Percentiles rank a stretch among this genome's conserved stretches.
Conservation (phyloP, 371 early-diverging fungal genomes). For the Entomophthora muscae region DNA sequence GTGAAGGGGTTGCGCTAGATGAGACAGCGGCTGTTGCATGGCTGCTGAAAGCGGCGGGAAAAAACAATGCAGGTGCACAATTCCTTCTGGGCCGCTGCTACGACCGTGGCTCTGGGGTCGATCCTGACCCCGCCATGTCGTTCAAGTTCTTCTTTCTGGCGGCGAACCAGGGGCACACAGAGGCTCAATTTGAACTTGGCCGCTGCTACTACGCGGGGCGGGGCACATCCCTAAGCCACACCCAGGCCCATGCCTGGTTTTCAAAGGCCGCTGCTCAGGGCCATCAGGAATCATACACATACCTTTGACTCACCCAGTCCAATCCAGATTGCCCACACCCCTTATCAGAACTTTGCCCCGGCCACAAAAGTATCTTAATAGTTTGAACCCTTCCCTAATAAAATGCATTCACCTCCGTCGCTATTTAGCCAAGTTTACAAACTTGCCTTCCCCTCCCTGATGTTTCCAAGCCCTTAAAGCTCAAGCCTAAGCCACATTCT, state of each 20-base stretch:
- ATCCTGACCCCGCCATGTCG: constrained; percentile 32
- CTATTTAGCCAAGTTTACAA: no score
- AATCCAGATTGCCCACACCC: no score
- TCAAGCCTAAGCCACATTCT: no score
- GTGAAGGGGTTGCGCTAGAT: constrained; percentile 36
- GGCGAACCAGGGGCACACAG: constrained; percentile 28
- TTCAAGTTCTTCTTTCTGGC: constrained; percentile 13
- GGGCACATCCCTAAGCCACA: constrained; percentile 10
- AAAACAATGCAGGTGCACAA: constrained; percentile 48
- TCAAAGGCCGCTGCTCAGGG: neutral
- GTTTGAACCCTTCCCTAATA: no score
- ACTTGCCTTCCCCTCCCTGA: no score
- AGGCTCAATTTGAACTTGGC: constrained; percentile 41
- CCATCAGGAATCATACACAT: neutral
- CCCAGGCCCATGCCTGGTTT: neutral
- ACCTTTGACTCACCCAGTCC: no score
- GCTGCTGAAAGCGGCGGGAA: constrained; percentile 56
- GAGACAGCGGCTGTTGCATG: constrained; percentile 54
- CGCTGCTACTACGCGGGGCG: constrained; percentile 41
- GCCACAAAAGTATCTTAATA: no score
- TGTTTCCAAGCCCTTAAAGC: no score
- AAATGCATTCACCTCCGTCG: no score
- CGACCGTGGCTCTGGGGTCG: constrained; percentile 54
- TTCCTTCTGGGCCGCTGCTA: constrained; percentile 66
- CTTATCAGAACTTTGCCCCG: no score